phyloP scores from a whole-genome alignment of 108 stramenopile species.

The Craspedostauros australis region DNA sequence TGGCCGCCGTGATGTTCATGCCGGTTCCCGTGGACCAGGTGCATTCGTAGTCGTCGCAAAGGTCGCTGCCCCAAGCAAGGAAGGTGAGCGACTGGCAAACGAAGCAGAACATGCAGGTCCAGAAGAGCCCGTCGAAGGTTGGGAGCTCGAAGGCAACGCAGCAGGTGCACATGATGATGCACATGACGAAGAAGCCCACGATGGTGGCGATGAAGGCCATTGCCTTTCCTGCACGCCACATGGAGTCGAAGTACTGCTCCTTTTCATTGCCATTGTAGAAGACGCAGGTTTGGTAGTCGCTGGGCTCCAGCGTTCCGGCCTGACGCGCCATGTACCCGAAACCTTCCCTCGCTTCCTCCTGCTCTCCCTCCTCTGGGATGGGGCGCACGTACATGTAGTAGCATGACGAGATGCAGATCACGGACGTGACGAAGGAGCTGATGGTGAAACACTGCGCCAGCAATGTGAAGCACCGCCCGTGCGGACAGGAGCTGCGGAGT shows the following conservation, averaged over 20 bases:
- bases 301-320: conserved; percentile 10
- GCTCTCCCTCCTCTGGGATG: conserved; percentile 25
- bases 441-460: conserved; percentile 27
- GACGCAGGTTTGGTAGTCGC: conserved; percentile 10
- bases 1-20: conserved; percentile 28
- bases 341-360: conserved; percentile 19
- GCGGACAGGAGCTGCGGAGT: conserved; percentile 20
- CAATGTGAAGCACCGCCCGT: conserved; percentile 32
- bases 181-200: conserved; percentile 25
- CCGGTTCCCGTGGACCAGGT: conserved; percentile 29
- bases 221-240: conserved; percentile 27
- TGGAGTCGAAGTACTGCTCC: conserved; percentile 20
- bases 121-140: conserved; percentile 29
- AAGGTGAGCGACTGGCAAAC: conserved; percentile 22
- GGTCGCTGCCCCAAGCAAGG: conserved; percentile 24
- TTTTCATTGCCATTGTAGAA: conserved; percentile 18
- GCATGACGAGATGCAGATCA: conserved; percentile 10
- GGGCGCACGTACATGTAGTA: conserved; percentile 25
- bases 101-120: conserved; percentile 36
- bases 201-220: conserved; percentile 17
- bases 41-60: conserved; percentile 25
- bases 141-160: conserved; percentile 25
- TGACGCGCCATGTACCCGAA: conserved; percentile 31
- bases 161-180: conserved; percentile 20
- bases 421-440: conserved; percentile 9